A percentile compares a stretch with the other conserved stretches of the same genome.
These are phyloP conservation scores for Rubus idaeus DNA, from an alignment of 306 rosid genomes.

Conservation along the genomic window DNA sequence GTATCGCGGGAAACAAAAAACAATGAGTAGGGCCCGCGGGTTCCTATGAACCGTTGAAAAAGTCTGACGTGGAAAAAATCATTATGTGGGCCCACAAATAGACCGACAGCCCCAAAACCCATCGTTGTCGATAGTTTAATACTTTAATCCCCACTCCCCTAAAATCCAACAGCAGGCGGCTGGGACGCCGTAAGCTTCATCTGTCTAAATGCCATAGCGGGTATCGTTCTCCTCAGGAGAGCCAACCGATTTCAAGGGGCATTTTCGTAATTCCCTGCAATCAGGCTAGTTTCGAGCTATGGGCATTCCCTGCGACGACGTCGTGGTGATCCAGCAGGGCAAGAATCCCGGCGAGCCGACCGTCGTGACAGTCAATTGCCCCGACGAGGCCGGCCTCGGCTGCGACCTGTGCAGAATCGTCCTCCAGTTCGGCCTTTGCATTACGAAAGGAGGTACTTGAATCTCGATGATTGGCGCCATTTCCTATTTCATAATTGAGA, in stretches of 20 bases:
- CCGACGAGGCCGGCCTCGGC: conserved; percentile 82
- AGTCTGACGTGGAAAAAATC: neutral
- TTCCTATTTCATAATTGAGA: too few relatives aligned
- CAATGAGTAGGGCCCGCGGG: too few relatives aligned
- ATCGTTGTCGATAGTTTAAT: neutral
- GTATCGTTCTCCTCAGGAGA: neutral
- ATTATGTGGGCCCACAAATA: neutral
- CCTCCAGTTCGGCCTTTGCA: conserved; percentile 69
- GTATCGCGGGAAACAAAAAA: neutral
- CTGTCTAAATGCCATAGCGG: neutral
- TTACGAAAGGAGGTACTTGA: conserved; percentile 56
- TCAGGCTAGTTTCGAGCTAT: conserved; percentile 15
- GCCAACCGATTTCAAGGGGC: conserved; percentile 2
- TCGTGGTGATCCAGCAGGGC: conserved; percentile 53
- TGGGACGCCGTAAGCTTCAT: too few relatives aligned
- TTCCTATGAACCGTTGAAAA: neutral
- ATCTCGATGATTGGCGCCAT: too few relatives aligned
- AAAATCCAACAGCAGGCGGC: too few relatives aligned
- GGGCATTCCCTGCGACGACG: conserved; percentile 72
- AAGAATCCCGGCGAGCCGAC: conserved; percentile 42
- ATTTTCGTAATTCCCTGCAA: neutral
- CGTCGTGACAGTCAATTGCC: conserved; percentile 73
- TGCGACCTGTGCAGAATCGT: conserved; percentile 72
- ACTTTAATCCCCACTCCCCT: too few relatives aligned
- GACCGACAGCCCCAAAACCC: neutral